These are phyloP conservation scores for Mycena venus DNA, from an alignment of 768 basidiomycete genomes.

Conservation along the genomic window DNA sequence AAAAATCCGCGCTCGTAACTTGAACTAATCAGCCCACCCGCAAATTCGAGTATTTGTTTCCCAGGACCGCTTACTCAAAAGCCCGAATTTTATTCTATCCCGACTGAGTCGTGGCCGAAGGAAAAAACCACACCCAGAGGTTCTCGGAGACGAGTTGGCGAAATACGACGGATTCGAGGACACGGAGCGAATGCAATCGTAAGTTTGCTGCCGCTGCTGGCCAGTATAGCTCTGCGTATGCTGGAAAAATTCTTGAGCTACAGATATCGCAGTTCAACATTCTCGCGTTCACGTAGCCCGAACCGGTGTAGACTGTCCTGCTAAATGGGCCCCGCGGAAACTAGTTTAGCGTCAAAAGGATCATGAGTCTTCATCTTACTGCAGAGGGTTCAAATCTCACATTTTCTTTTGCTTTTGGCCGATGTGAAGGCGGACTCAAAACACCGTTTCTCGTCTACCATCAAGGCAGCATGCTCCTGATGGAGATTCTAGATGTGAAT, in stretches of 20 bases:
- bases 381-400: conserved; percentile 15
- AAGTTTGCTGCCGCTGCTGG: neutral
- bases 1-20: too few relatives aligned
- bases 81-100: conserved; percentile 27
- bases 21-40: neutral
- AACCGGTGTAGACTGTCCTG: conserved; percentile 14
- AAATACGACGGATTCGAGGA: conserved; percentile 2
- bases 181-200: conserved; percentile 21
- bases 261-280: conserved; percentile 35
- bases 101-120: conserved; percentile 23
- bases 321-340: conserved; percentile 16
- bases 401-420: neutral
- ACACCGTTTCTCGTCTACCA: conserved; percentile 22
- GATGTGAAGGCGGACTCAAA: conserved; percentile 8
- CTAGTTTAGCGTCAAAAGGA: conserved; percentile 34
- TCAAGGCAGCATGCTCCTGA: conserved; percentile 18
- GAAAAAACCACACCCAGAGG: conserved; percentile 20
- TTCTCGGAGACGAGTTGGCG: neutral
- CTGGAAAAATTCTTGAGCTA: neutral
- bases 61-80: conserved; percentile 14
- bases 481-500: conserved; percentile 38
- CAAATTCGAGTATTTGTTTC: conserved; percentile 35
- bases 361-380: conserved; percentile 37
- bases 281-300: conserved; percentile 34
- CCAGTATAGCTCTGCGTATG: neutral